These are phyloP conservation scores for Coniochaeta prunicola DNA, from an alignment of 2,329 filamentous ascomycete species.

Conservation along the genomic window DNA sequence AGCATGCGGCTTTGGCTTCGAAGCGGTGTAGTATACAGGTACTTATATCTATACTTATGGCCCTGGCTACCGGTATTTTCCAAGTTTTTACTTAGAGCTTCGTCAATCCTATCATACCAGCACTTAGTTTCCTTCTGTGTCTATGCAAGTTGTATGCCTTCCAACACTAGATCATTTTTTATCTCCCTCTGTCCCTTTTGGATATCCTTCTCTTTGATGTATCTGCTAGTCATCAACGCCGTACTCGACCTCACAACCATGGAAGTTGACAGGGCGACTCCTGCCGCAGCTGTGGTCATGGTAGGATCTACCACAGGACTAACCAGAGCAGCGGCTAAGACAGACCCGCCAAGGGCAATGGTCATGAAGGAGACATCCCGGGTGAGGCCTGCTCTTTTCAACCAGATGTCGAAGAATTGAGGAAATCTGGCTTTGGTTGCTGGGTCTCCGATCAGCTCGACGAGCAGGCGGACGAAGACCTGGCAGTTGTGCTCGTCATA, in stretches of 20 bases:
- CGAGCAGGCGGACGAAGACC: constrained; percentile 7
- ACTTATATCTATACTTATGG: too few relatives aligned
- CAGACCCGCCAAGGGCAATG: neutral
- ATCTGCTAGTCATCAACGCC: neutral
- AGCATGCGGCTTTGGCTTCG: too few relatives aligned
- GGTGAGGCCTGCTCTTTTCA: constrained; percentile 2
- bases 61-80: too few relatives aligned
- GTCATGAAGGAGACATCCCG: constrained; percentile 5
- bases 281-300: neutral
- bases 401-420: constrained; percentile 6
- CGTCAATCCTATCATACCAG: too few relatives aligned
- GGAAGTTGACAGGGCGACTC: neutral
- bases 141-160: too few relatives aligned
- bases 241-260: neutral
- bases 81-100: too few relatives aligned
- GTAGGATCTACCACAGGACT: neutral
- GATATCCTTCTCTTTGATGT: neutral
- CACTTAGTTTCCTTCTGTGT: too few relatives aligned
- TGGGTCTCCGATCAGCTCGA: constrained; percentile 6
- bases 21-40: too few relatives aligned
- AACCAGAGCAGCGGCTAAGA: constrained; percentile 1
- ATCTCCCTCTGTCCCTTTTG: too few relatives aligned
- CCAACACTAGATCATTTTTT: too few relatives aligned
- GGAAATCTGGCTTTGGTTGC: constrained; percentile 5
- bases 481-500: constrained; percentile 9